Conservation (phyloP, 2,329 filamentous ascomycete genomes). For the Aspergillus latus region DNA sequence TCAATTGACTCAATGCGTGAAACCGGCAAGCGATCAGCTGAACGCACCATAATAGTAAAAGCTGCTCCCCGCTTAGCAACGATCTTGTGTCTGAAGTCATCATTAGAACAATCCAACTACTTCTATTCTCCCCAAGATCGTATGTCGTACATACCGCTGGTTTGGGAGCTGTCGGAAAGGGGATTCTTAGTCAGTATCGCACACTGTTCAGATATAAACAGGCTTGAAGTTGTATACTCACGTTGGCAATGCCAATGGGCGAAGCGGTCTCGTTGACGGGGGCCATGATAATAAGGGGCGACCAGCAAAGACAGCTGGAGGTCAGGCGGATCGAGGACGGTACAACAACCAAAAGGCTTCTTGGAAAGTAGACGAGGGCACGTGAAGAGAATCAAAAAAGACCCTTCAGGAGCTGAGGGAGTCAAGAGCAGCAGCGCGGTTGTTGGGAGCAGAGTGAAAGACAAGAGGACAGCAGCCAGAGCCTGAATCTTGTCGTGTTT, state of each 20-base stretch:
- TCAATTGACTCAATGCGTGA: conserved; percentile 25
- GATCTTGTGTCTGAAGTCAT: conserved; percentile 62
- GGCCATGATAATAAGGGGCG: conserved; percentile 51
- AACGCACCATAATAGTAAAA: conserved; percentile 95
- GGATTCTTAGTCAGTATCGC: conserved; percentile 33
- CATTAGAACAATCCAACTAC: conserved; percentile 9
- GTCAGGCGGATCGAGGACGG: conserved; percentile 19
- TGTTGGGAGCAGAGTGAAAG: conserved; percentile 3
- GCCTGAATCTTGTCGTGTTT: conserved; percentile 17
- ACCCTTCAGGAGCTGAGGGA: conserved; percentile 5
- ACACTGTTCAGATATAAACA: neutral
- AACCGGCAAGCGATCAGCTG: neutral
- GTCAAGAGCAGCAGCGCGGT: conserved; percentile 1
- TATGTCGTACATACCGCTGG: conserved; percentile 58
- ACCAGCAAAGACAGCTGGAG: conserved; percentile 13
- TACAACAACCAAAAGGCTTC: conserved; percentile 12
- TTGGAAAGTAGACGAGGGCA: neutral
- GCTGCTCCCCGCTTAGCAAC: conserved; percentile 84
- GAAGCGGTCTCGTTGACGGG: conserved; percentile 58
- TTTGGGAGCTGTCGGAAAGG: conserved; percentile 59
- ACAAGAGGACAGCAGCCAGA: conserved; percentile 8
- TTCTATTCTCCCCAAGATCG: neutral
- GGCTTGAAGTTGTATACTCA: conserved; percentile 44
- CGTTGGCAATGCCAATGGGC: conserved; percentile 73
- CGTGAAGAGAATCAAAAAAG: neutral